Percentiles rank a stretch among this genome's conserved stretches.
These are phyloP conservation scores for Erythrophleum ivorense DNA, from an alignment of 331 rosid genomes.

Conservation along the genomic window DNA sequence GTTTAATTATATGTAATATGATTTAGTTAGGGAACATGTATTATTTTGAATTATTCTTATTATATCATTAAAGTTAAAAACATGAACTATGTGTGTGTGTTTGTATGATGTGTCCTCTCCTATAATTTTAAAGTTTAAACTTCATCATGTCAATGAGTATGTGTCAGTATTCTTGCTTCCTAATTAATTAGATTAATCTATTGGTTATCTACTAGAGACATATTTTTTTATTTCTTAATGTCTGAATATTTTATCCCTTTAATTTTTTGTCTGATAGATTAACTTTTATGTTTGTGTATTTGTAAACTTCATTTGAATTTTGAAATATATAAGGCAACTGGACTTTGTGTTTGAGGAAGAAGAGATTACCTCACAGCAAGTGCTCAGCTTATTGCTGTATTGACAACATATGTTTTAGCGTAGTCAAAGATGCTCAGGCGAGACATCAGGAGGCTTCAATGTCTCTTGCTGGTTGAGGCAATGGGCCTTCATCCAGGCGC, in stretches of 20 bases:
- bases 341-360: background rate
- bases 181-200: background rate
- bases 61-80: background rate
- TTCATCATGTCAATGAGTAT: background rate
- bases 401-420: background rate
- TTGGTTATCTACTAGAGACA: background rate
- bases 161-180: background rate
- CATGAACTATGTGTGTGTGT: background rate
- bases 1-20: background rate
- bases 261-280: background rate
- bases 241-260: background rate
- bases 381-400: background rate
- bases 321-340: background rate
- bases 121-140: background rate
- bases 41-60: background rate
- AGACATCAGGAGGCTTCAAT: background rate
- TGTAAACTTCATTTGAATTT: background rate
- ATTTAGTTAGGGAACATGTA: background rate
- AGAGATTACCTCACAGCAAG: background rate
- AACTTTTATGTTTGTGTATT: background rate
- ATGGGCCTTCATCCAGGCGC: background rate
- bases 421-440: background rate
- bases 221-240: background rate
- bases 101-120: background rate
- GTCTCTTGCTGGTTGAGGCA: background rate